Percentiles rank a stretch among this genome's conserved stretches.
phyloP scores from a whole-genome alignment of 2,329 filamentous ascomycete species.

The Acephala macrosclerotiorum region DNA sequence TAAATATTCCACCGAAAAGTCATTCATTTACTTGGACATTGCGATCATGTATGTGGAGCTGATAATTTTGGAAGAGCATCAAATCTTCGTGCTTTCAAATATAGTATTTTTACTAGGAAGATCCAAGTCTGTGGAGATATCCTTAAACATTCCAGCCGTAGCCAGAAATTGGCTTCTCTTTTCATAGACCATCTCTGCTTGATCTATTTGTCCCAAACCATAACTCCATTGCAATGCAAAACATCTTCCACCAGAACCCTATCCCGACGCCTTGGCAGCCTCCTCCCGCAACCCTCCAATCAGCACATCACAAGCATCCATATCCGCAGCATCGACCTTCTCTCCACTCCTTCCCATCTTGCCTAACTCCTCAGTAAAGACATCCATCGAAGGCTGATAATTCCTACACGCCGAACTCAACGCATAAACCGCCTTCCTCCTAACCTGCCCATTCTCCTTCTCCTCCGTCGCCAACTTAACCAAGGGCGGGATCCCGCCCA shows the following conservation, averaged over 20 bases:
- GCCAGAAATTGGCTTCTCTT: neutral
- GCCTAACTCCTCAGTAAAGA: conserved; percentile 66
- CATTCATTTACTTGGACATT: neutral
- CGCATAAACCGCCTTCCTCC: conserved; percentile 89
- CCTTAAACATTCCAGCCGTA: neutral
- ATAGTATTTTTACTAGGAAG: neutral
- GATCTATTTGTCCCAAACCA: neutral
- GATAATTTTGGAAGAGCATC: neutral
- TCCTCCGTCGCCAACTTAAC: conserved; percentile 68
- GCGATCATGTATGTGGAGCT: neutral
- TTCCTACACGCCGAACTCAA: conserved; percentile 88
- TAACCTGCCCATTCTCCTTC: conserved; percentile 67
- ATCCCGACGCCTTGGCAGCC: conserved; percentile 32
- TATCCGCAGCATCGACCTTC: conserved; percentile 81
- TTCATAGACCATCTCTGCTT: neutral
- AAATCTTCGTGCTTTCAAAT: neutral
- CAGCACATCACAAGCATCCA: conserved; percentile 83
- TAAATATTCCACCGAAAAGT: no score
- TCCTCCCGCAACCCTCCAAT: conserved; percentile 71
- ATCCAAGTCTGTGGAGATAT: neutral
- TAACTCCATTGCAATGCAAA: conserved; percentile 24
- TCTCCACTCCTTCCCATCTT: conserved; percentile 56
- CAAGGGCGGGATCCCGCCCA: conserved; percentile 74
- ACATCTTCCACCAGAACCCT: neutral
- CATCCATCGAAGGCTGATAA: conserved; percentile 83